These are phyloP conservation scores for Alternaria sp. DNA, from an alignment of 2,329 filamentous ascomycete genomes.

Conservation along the genomic window DNA sequence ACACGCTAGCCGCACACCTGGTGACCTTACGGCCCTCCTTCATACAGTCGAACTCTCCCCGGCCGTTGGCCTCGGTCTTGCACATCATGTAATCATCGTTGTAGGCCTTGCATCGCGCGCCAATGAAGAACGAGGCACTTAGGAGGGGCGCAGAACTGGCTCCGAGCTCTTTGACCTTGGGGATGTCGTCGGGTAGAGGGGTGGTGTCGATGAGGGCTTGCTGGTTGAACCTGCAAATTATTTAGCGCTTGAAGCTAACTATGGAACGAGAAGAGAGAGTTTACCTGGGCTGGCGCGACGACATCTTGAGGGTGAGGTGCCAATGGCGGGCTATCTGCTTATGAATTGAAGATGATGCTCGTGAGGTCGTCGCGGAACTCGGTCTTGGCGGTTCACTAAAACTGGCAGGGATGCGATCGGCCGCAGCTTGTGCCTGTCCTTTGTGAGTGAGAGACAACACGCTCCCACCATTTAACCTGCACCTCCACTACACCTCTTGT, in stretches of 20 bases:
- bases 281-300: slow-evolving; percentile 67
- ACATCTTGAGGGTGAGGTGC: slow-evolving; percentile 61
- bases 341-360: slow-evolving; percentile 31
- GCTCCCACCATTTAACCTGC: slow-evolving; percentile 10
- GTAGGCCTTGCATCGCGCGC: slow-evolving; percentile 90
- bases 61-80: slow-evolving; percentile 92
- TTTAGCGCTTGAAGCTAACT: slow-evolving; percentile 27
- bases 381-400: slow-evolving; percentile 26
- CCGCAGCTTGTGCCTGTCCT: slow-evolving; percentile 25
- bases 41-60: slow-evolving; percentile 92
- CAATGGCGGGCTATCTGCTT: slow-evolving; percentile 49
- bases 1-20: slow-evolving; percentile 95
- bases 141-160: slow-evolving; percentile 90
- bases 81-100: slow-evolving; percentile 99
- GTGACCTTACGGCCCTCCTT: slow-evolving; percentile 97
- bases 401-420: slow-evolving; percentile 19
- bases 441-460: slow-evolving; percentile 28
- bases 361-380: slow-evolving; percentile 31
- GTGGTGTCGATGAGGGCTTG: slow-evolving; percentile 93
- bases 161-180: slow-evolving; percentile 91
- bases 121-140: slow-evolving; percentile 95
- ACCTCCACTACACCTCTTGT: slow-evolving; percentile 17
- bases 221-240: slow-evolving; percentile 82
- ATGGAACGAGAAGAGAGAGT: slow-evolving; percentile 25
- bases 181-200: slow-evolving; percentile 89